These are phyloP conservation scores for Chlorella sp. DNA, from an alignment of 139 green algal genomes.

Conservation along the genomic window DNA sequence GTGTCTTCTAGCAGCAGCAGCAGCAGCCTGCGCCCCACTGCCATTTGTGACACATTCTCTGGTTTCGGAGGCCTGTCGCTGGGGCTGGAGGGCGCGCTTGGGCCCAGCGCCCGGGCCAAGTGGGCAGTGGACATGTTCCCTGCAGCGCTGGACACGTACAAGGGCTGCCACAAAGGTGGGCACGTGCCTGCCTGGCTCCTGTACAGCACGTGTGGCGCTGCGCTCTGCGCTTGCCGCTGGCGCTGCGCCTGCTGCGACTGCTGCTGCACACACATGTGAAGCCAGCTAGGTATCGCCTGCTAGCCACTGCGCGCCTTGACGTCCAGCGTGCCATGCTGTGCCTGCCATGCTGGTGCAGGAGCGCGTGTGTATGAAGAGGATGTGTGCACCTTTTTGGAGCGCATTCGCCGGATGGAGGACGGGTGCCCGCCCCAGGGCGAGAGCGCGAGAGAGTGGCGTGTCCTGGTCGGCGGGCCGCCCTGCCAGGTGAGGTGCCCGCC, in stretches of 20 bases:
- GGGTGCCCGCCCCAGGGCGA: neutral
- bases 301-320: too few relatives aligned
- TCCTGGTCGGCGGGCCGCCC: constrained; percentile 28
- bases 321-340: neutral
- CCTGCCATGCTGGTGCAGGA: neutral
- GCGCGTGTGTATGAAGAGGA: neutral
- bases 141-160: neutral
- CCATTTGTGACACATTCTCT: constrained; percentile 6
- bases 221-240: too few relatives aligned
- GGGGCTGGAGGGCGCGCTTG: neutral
- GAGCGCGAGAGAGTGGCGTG: neutral
- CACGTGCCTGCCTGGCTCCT: neutral
- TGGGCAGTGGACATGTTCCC: constrained; percentile 4
- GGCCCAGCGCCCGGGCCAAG: neutral
- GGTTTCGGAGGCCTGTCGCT: constrained; percentile 16
- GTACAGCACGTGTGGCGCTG: too few relatives aligned
- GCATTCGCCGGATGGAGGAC: neutral
- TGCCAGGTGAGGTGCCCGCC: constrained; percentile 14
- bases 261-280: too few relatives aligned
- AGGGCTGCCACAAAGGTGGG: neutral
- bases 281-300: too few relatives aligned
- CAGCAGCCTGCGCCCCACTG: neutral
- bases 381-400: neutral
- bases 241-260: too few relatives aligned
- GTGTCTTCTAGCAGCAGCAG: neutral